A percentile compares a stretch with the other conserved stretches of the same genome.
These are phyloP conservation scores for Sporothrix euskadiensis DNA, from an alignment of 2,329 filamentous ascomycete species.

Conservation along the genomic window DNA sequence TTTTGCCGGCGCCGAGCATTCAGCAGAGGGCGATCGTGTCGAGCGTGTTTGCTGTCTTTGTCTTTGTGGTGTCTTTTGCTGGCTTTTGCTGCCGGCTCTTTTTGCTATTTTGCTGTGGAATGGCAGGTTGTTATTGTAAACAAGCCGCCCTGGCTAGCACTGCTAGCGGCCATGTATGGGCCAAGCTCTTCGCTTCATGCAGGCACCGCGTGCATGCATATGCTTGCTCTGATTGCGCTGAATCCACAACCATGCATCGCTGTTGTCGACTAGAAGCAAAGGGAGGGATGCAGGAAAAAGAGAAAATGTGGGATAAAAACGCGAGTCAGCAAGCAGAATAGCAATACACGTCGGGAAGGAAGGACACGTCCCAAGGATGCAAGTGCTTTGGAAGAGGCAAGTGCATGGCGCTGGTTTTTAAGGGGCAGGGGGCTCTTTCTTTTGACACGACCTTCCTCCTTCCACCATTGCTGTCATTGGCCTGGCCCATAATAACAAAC, in stretches of 20 bases:
- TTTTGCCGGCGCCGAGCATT: constrained; percentile 22
- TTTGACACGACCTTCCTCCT: not conserved
- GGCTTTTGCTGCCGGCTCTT: not conserved
- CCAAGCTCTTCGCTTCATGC: constrained; percentile 18
- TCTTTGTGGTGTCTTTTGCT: not conserved
- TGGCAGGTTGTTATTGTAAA: constrained; percentile 23
- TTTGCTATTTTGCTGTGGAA: not conserved
- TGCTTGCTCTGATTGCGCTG: constrained; percentile 24
- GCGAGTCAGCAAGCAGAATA: constrained; percentile 2
- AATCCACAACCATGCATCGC: constrained; percentile 13
- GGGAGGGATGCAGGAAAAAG: not conserved
- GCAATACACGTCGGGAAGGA: constrained; percentile 4
- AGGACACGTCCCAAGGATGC: constrained; percentile 17
- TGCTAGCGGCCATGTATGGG: not conserved
- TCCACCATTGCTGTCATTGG: not conserved
- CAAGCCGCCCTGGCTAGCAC: constrained; percentile 19
- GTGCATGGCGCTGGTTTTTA: constrained; percentile 5
- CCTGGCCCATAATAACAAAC: constrained; percentile 19
- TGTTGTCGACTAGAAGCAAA: constrained; percentile 2
- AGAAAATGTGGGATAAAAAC: not conserved
- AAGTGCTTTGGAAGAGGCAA: constrained; percentile 14
- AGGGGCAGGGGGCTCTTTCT: constrained; percentile 21
- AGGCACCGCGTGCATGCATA: constrained; percentile 25
- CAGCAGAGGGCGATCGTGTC: constrained; percentile 5
- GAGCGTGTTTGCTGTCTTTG: constrained; percentile 2